Evolutionary conservation across 371 early-diverging fungal genomes (phyloP).

Genomic region (Rhizomucor pusillus): DNA sequence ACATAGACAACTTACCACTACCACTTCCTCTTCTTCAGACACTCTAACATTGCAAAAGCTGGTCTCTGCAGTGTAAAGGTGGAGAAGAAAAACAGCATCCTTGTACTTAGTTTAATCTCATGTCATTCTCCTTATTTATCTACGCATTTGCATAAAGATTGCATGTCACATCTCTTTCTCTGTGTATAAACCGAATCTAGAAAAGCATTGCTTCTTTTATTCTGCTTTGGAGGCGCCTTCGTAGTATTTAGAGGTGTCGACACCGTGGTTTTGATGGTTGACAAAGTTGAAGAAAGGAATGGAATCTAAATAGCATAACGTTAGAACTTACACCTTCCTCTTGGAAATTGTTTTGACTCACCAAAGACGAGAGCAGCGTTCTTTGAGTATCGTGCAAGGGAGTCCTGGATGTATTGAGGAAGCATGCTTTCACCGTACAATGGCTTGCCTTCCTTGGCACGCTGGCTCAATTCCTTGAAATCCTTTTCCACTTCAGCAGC

Average conservation of each 20-base stretch:
- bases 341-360: too few species aligned
- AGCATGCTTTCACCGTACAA: slow-evolving; percentile 68
- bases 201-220: too few species aligned
- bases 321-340: too few species aligned
- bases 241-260: slow-evolving; percentile 54
- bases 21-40: neutral
- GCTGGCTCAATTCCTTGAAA: slow-evolving; percentile 62
- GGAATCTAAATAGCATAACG: slow-evolving; percentile 35
- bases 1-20: neutral
- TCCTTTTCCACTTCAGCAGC: slow-evolving; percentile 74
- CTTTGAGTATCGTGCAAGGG: slow-evolving; percentile 70
- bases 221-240: neutral
- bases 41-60: neutral
- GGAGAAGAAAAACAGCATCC: neutral
- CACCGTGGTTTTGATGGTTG: slow-evolving; percentile 80
- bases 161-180: too few species aligned
- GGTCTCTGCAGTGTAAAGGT: too few species aligned
- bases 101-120: slow-evolving; percentile 4
- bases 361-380: slow-evolving; percentile 62
- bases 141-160: too few species aligned
- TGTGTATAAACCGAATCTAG: too few species aligned
- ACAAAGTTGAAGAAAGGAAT: slow-evolving; percentile 83
- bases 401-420: slow-evolving; percentile 61
- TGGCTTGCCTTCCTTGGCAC: slow-evolving; percentile 67
- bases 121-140: too few species aligned